phyloP scores from a whole-genome alignment of 129 eudicot species.

The Chrysanthemum seticuspe region DNA sequence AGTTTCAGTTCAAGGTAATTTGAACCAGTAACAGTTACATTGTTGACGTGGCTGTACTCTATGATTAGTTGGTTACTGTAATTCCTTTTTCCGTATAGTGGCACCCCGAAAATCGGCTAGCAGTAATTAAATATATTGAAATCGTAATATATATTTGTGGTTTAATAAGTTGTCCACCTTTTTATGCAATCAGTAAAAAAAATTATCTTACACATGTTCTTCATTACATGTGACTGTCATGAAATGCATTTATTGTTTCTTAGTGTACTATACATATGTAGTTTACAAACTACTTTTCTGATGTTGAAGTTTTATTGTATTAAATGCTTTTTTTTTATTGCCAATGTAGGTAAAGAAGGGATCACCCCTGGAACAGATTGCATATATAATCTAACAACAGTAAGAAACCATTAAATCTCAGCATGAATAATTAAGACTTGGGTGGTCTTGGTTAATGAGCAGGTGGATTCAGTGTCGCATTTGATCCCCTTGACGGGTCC shows the following conservation, averaged over 20 bases:
- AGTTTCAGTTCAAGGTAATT: not conserved
- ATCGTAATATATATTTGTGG: too few relatives aligned
- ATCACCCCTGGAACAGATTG: constrained; percentile 66
- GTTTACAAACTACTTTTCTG: not conserved
- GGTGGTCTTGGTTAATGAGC: constrained; percentile 13
- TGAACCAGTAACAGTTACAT: too few relatives aligned
- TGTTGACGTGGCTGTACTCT: too few relatives aligned
- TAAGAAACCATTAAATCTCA: constrained; percentile 35
- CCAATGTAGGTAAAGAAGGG: constrained; percentile 60
- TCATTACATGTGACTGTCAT: too few relatives aligned
- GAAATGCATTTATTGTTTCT: too few relatives aligned
- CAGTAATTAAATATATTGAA: too few relatives aligned
- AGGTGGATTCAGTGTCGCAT: constrained; percentile 99
- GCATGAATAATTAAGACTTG: not conserved
- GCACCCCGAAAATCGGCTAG: too few relatives aligned
- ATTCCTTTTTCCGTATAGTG: too few relatives aligned
- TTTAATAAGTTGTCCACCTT: too few relatives aligned
- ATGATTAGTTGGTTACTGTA: too few relatives aligned
- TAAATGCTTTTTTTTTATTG: not conserved
- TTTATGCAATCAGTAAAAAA: too few relatives aligned
- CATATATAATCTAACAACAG: constrained; percentile 51
- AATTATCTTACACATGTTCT: too few relatives aligned
- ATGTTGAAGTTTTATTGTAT: not conserved
- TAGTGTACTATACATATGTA: not conserved
- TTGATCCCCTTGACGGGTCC: constrained; percentile 97